A percentile compares a stretch with the other conserved stretches of the same genome.
Conservation (phyloP, 768 basidiomycete species). For the Lactarius evosmus region DNA sequence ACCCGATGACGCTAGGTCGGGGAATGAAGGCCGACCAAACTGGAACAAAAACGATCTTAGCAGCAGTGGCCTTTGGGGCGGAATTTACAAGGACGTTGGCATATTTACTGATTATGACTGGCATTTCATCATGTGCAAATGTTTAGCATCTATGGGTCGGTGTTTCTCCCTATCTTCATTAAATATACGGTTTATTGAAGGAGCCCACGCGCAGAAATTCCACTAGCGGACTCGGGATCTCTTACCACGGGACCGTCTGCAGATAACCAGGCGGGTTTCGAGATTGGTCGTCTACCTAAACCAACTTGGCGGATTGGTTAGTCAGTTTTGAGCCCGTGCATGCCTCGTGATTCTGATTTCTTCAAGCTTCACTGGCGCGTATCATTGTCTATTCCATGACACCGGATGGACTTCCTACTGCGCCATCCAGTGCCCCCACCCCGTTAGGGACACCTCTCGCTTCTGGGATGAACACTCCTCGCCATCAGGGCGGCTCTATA, state of each 20-base stretch:
- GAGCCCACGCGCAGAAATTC: slow-evolving; percentile 51
- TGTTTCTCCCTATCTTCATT: slow-evolving; percentile 8
- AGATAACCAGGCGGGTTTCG: slow-evolving; percentile 69
- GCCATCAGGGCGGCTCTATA: slow-evolving; percentile 43
- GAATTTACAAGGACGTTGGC: slow-evolving; percentile 60
- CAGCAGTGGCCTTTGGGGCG: slow-evolving; percentile 48
- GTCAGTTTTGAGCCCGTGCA: slow-evolving; percentile 33
- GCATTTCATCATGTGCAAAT: slow-evolving; percentile 85
- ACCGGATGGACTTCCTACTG: slow-evolving; percentile 53
- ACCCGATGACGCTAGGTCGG: slow-evolving; percentile 65
- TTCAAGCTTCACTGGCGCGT: slow-evolving; percentile 69
- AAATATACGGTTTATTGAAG: slow-evolving; percentile 6
- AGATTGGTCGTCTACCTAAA: slow-evolving; percentile 69
- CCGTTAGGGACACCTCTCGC: slow-evolving; percentile 70
- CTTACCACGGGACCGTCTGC: slow-evolving; percentile 72
- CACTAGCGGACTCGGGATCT: slow-evolving; percentile 68
- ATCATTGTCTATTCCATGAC: slow-evolving; percentile 91
- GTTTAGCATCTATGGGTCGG: slow-evolving; percentile 77
- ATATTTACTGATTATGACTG: slow-evolving; percentile 82
- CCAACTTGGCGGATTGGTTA: slow-evolving; percentile 69
- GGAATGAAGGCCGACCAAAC: slow-evolving; percentile 56
- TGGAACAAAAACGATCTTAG: slow-evolving; percentile 48
- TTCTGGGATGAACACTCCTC: slow-evolving; percentile 60
- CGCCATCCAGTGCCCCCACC: slow-evolving; percentile 62
- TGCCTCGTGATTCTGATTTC: slow-evolving; percentile 18